phyloP scores from a whole-genome alignment of 176 grass and related monocot species.

The Zoysia japonica region DNA sequence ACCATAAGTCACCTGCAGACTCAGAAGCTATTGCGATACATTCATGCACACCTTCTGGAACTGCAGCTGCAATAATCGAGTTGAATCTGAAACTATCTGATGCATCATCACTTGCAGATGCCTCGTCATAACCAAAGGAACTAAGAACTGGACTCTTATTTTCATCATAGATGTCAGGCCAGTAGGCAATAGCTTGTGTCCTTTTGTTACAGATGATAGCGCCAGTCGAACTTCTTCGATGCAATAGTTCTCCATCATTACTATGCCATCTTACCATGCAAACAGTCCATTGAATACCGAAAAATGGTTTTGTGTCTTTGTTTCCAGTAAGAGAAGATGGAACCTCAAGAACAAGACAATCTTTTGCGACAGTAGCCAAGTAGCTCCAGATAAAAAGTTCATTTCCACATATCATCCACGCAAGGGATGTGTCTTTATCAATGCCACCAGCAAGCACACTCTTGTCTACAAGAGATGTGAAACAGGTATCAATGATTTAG shows the following conservation, averaged over 20 bases:
- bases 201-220: constrained; percentile 71
- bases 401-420: constrained; percentile 88
- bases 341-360: constrained; percentile 72
- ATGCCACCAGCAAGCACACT: constrained; percentile 68
- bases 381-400: constrained; percentile 94
- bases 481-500: constrained; percentile 24
- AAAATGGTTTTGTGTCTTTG: constrained; percentile 33
- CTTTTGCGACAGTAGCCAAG: constrained; percentile 62
- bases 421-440: constrained; percentile 76
- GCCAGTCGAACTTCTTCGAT: constrained; percentile 58
- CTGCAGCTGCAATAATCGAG: constrained; percentile 65
- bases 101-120: constrained; percentile 35
- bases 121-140: constrained; percentile 20
- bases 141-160: constrained; percentile 54
- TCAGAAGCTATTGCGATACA: constrained; percentile 76
- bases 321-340: constrained; percentile 59
- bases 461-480: constrained; percentile 57
- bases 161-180: constrained; percentile 78
- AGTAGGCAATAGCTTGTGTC: constrained; percentile 70
- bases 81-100: constrained; percentile 55
- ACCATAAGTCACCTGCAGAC: constrained; percentile 52
- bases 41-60: constrained; percentile 49
- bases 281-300: constrained; percentile 64
- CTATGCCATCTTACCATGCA: constrained; percentile 65
- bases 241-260: constrained; percentile 41